Evolutionary conservation across 768 basidiomycete species (phyloP).

Genomic region (Podaxis sp.): DNA sequence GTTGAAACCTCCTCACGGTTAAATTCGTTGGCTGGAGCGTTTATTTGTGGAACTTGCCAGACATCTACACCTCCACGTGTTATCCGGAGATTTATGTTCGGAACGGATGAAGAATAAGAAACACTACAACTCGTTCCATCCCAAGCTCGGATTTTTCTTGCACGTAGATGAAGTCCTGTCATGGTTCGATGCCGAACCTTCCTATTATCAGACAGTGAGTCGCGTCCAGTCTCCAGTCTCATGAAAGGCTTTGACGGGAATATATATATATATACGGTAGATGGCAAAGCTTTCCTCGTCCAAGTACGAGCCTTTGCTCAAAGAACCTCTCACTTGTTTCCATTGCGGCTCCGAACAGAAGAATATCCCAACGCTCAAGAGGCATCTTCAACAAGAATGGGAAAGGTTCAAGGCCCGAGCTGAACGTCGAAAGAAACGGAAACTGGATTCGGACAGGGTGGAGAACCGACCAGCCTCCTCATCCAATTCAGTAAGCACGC

Average conservation of each 20-base stretch:
- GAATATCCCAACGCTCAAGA: constrained; percentile 72
- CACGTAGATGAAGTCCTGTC: constrained; percentile 70
- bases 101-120: constrained; percentile 77
- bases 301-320: constrained; percentile 62
- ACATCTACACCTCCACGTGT: constrained; percentile 81
- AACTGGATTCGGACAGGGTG: constrained; percentile 64
- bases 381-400: constrained; percentile 75
- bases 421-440: constrained; percentile 71
- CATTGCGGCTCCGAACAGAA: constrained; percentile 57
- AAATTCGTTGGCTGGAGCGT: neutral
- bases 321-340: constrained; percentile 66
- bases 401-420: constrained; percentile 57
- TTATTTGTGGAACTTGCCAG: constrained; percentile 27
- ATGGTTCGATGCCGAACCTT: constrained; percentile 70
- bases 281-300: constrained; percentile 46
- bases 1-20: neutral
- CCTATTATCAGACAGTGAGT: constrained; percentile 30
- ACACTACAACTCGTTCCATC: constrained; percentile 91
- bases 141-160: constrained; percentile 79
- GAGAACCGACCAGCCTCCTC: constrained; percentile 57
- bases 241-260: neutral
- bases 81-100: constrained; percentile 74
- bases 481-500: constrained; percentile 35
- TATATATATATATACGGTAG: constrained; percentile 26
- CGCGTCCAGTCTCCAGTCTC: neutral